These are phyloP conservation scores for Cordyceps javanica DNA, from an alignment of 2,329 filamentous ascomycete species.

Conservation along the genomic window DNA sequence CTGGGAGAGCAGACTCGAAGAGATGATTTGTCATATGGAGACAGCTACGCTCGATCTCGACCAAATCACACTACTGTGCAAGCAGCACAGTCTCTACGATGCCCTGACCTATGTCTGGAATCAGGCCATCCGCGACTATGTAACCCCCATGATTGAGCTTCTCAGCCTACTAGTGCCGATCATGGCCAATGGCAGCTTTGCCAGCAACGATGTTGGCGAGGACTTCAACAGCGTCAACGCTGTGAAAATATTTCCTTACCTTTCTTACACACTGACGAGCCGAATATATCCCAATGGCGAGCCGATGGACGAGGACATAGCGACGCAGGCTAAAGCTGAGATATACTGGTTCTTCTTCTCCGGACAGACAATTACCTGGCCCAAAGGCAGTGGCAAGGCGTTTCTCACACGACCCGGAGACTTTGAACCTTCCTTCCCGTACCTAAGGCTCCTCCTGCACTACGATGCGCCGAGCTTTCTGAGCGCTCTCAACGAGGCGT, in stretches of 20 bases:
- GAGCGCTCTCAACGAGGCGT: conserved; percentile 93
- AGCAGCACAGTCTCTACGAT: conserved; percentile 87
- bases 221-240: conserved; percentile 64
- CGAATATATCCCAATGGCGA: conserved; percentile 87
- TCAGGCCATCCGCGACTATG: conserved; percentile 78
- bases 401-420: conserved; percentile 55
- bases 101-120: conserved; percentile 98
- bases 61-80: conserved; percentile 84
- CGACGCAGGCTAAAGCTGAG: conserved; percentile 73
- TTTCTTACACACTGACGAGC: conserved; percentile 86
- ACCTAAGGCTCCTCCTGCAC: conserved; percentile 74
- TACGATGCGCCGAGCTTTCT: conserved; percentile 90
- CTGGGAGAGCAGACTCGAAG: conserved; percentile 74
- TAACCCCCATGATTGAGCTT: conserved; percentile 83
- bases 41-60: conserved; percentile 90
- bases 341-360: conserved; percentile 94
- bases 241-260: conserved; percentile 88
- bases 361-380: conserved; percentile 71
- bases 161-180: conserved; percentile 59
- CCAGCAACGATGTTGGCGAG: conserved; percentile 49
- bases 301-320: conserved; percentile 63
- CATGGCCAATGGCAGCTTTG: conserved; percentile 49
- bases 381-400: conserved; percentile 52
- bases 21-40: conserved; percentile 90
- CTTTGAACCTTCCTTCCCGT: conserved; percentile 73